Base-by-base conservation (phyloP, 306 rosid genomes). In the Senna siamea region DNA sequence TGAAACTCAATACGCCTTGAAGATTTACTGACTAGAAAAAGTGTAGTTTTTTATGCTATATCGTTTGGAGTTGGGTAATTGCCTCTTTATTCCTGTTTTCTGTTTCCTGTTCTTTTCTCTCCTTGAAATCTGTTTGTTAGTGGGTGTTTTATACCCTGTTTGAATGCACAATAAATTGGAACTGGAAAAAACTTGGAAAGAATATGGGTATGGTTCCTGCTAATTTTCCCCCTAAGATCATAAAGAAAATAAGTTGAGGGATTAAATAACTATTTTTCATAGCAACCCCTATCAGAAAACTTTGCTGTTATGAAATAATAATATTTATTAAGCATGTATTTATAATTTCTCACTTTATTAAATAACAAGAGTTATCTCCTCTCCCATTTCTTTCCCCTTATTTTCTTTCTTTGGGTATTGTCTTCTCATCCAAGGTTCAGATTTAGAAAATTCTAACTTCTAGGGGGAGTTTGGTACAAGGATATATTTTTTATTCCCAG, bases 31-130 rank as follows among this genome's bases (percentile, higher is more conserved):
- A 71, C 61, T 66, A 50, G 38, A 40, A 38, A 76, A 60, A 43
- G 48, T 34, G 3, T 26, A 15, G 32, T n/a, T 61, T 51, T 51
- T 11, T 44, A 46, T 72, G 30, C 79, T 53, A 60, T 72, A 66
- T 81, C 74, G 59, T 47, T 46, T 20, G 51, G 52, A 46, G 66
- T 6, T 22, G 57, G 54, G 69, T 73, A 76, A 50, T 35, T 73
- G 73, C 61, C 34, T 67, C 59, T 20, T 53, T 40, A 13, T 9
- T 64, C 57, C 26, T 38, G 37, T 52, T 71, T 52, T 28, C 7
- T 23, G 64, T 66, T 67, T 40, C 9, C 56, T 72, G 30, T 44
- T 65, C 12, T 28, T 63, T 43, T 8, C 43, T 72, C 34, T 23
- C 52, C 18, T 7, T 50, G 61, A 38, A 23, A 55, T 55, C 3